Conservation (phyloP, 108 stramenopile genomes). For the Schizochytrium sp. region DNA sequence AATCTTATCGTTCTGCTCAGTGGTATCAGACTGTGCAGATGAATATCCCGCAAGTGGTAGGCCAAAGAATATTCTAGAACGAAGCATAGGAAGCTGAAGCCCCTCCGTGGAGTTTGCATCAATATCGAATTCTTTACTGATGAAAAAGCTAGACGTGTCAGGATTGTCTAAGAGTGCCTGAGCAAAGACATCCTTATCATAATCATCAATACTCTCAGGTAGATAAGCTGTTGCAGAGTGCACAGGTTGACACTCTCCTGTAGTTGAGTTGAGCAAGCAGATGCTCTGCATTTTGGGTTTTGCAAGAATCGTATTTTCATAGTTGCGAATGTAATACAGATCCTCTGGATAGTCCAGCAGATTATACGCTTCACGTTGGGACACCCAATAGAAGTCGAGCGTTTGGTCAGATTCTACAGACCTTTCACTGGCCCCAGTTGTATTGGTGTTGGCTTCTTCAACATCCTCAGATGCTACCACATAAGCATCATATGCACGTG, state of each 20-base stretch:
- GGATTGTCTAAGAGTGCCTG: neutral
- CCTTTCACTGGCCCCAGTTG: neutral
- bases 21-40: too few species aligned
- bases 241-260: neutral
- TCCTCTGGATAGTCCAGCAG: neutral
- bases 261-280: neutral
- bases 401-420: neutral
- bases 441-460: neutral
- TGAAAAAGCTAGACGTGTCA: slow-evolving; percentile 3
- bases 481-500: slow-evolving; percentile 20
- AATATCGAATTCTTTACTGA: neutral
- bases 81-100: too few species aligned
- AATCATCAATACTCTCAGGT: neutral
- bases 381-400: neutral
- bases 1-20: too few species aligned
- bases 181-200: slow-evolving; percentile 6
- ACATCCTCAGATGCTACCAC: neutral
- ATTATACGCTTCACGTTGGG: neutral
- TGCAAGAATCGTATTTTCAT: neutral
- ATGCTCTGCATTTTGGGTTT: neutral
- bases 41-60: too few species aligned
- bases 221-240: slow-evolving; percentile 14
- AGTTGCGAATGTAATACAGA: slow-evolving; percentile 22
- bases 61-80: too few species aligned
- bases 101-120: neutral